Percentiles rank a stretch among this genome's conserved stretches.
These are phyloP conservation scores for Colletotrichum noveboracense DNA, from an alignment of 2,329 filamentous ascomycete genomes.

Conservation along the genomic window DNA sequence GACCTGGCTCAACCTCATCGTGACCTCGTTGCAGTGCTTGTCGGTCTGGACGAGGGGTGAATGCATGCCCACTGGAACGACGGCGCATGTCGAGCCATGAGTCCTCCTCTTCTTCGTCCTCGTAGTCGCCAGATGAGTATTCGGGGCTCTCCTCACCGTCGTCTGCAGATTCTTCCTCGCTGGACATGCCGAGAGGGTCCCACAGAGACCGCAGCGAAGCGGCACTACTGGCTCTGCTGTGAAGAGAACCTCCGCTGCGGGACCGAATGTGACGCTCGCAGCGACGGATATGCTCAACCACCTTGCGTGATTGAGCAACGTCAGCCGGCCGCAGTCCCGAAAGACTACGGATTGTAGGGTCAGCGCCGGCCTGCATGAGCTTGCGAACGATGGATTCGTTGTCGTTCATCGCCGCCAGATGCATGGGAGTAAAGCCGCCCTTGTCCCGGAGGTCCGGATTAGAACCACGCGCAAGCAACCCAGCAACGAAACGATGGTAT, in stretches of 20 bases:
- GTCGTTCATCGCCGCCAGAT: constrained; percentile 79
- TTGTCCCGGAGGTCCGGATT: constrained; percentile 77
- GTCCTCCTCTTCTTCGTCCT: constrained; percentile 45
- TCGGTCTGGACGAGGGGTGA: constrained; percentile 24
- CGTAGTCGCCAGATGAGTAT: constrained; percentile 50
- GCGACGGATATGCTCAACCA: constrained; percentile 67
- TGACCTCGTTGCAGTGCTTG: constrained; percentile 9
- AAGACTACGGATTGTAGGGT: constrained; percentile 72
- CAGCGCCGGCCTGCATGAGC: constrained; percentile 75
- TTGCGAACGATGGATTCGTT: constrained; percentile 78
- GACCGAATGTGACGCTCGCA: constrained; percentile 68
- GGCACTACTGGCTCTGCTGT: constrained; percentile 69
- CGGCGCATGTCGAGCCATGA: constrained; percentile 43
- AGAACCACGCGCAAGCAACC: constrained; percentile 78
- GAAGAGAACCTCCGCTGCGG: constrained; percentile 65
- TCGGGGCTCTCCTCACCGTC: constrained; percentile 47
- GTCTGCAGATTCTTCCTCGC: constrained; percentile 45
- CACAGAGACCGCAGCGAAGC: constrained; percentile 71
- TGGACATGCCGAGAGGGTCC: constrained; percentile 56
- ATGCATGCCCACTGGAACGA: constrained; percentile 29
- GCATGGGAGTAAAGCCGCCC: constrained; percentile 81
- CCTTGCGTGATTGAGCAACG: constrained; percentile 68
- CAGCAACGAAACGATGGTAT: constrained; percentile 76
- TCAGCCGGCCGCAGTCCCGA: constrained; percentile 75
- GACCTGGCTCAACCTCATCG: constrained; percentile 26